Evolutionary conservation across 164 flowering plant genomes (phyloP).

Genomic region (Liriodendron chinense): DNA sequence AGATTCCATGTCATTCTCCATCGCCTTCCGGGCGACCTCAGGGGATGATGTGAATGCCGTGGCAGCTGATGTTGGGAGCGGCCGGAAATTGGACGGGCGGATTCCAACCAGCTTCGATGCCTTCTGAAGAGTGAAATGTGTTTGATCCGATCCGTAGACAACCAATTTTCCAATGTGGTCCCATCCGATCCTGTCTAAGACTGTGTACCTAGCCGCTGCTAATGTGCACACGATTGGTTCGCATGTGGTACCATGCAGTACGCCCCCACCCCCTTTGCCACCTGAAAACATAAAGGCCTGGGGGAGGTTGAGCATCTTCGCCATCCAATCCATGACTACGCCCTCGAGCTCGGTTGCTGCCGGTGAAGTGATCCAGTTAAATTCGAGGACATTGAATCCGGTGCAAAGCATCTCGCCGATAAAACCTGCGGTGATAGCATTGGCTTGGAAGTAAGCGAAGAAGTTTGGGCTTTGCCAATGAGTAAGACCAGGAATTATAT

Average conservation of each 20-base stretch:
- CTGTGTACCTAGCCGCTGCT: conserved; percentile 44
- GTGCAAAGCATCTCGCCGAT: conserved; percentile 58
- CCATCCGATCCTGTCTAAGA: conserved; percentile 19
- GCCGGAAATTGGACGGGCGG: conserved; percentile 31
- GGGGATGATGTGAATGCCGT: conserved; percentile 35
- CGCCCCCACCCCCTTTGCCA: conserved; percentile 65
- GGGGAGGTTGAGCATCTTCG: conserved; percentile 44
- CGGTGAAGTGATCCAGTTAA: conserved; percentile 59
- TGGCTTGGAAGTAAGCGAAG: conserved; percentile 57
- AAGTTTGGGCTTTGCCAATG: conserved; percentile 65
- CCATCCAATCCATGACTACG: conserved; percentile 23
- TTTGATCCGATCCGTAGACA: conserved; percentile 65
- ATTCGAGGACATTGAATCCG: conserved; percentile 46
- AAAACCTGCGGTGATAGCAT: conserved; percentile 45
- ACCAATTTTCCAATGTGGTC: conserved; percentile 33
- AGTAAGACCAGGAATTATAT: conserved; percentile 53
- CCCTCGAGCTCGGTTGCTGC: conserved; percentile 60
- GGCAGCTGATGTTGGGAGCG: conserved; percentile 22
- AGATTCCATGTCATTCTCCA: conserved; percentile 37
- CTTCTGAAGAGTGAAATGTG: conserved; percentile 49
- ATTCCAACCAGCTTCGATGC: conserved; percentile 47
- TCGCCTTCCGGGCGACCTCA: neutral
- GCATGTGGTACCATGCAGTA: conserved; percentile 54
- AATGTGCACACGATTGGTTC: conserved; percentile 52
- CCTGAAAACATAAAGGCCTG: conserved; percentile 39